Conservation (phyloP, 2,329 filamentous ascomycete genomes). For the Microcyclospora pomicola region DNA sequence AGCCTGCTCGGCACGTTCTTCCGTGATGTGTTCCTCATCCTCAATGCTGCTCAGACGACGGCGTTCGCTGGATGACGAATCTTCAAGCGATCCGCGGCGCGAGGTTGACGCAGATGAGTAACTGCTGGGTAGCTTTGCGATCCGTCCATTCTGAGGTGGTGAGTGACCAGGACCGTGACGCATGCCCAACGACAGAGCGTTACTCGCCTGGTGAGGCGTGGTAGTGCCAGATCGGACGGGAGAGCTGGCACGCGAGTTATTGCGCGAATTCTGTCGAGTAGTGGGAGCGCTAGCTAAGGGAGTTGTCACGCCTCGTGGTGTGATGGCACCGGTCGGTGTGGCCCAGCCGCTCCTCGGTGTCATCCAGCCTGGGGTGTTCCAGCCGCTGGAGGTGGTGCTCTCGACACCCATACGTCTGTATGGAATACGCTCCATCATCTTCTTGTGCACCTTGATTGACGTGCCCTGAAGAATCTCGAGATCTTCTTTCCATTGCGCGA, state of each 20-base stretch:
- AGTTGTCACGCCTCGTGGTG: constrained; percentile 19
- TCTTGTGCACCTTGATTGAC: constrained; percentile 44
- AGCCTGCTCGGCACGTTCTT: constrained; percentile 18
- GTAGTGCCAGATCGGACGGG: constrained; percentile 17
- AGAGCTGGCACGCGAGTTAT: constrained; percentile 9
- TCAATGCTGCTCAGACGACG: constrained; percentile 17
- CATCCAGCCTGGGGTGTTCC: constrained; percentile 25
- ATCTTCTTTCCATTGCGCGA: constrained; percentile 53
- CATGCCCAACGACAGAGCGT: constrained; percentile 18
- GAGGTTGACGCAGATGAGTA: constrained; percentile 3
- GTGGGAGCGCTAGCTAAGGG: constrained; percentile 16
- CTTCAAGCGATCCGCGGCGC: not conserved
- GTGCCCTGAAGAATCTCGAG: constrained; percentile 48
- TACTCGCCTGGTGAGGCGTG: constrained; percentile 9
- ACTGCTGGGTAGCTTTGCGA: not conserved
- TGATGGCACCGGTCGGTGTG: constrained; percentile 27
- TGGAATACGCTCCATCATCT: constrained; percentile 28
- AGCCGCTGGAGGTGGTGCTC: constrained; percentile 18
- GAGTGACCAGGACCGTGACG: constrained; percentile 19
- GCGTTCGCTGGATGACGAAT: not conserved
- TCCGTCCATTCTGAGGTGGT: constrained; percentile 5
- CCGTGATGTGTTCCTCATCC: constrained; percentile 21
- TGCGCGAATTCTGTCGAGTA: constrained; percentile 11
- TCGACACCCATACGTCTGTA: constrained; percentile 19
- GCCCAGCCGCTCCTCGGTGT: constrained; percentile 30